Conservation (phyloP, 2,329 filamentous ascomycete genomes). For the Colletotrichum lindemuthianum region DNA sequence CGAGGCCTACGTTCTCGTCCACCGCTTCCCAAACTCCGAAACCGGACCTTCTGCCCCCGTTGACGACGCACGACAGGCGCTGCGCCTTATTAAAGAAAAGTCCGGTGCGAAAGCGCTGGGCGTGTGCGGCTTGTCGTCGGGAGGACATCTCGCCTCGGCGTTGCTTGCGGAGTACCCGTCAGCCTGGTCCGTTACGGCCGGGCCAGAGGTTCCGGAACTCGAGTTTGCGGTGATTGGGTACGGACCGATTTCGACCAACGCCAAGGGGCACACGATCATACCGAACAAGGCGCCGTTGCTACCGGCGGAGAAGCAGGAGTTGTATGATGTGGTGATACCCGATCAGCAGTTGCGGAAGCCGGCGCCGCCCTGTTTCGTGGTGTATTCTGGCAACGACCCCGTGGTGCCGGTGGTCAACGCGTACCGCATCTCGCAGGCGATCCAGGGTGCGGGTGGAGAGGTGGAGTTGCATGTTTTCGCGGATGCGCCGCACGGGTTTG, state of each 20-base stretch:
- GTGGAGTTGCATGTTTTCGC: conserved; percentile 39
- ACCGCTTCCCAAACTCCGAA: conserved; percentile 37
- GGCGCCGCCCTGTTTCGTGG: conserved; percentile 38
- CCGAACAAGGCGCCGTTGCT: conserved; percentile 36
- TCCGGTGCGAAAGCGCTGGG: conserved; percentile 12
- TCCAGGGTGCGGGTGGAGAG: conserved; percentile 29
- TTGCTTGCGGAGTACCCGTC: conserved; percentile 38
- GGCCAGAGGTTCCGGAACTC: conserved; percentile 26
- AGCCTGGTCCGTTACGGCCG: conserved; percentile 29
- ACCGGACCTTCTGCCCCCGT: conserved; percentile 36
- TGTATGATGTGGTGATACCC: conserved; percentile 38
- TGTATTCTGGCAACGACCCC: conserved; percentile 37
- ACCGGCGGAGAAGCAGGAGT: conserved; percentile 39
- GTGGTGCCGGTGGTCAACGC: conserved; percentile 39
- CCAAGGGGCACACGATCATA: conserved; percentile 37
- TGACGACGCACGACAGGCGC: conserved; percentile 38
- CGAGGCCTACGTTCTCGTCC: conserved; percentile 38
- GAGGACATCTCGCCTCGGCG: conserved; percentile 38
- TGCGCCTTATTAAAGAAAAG: conserved; percentile 30
- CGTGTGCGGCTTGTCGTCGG: conserved; percentile 39
- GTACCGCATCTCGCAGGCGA: conserved; percentile 36
- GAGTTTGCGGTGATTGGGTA: conserved; percentile 39
- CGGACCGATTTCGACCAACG: conserved; percentile 40
- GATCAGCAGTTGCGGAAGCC: conserved; percentile 35
- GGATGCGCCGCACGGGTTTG: conserved; percentile 39